These are phyloP conservation scores for Lophium mytilinum DNA, from an alignment of 495 filamentous ascomycete genomes.

Conservation along the genomic window DNA sequence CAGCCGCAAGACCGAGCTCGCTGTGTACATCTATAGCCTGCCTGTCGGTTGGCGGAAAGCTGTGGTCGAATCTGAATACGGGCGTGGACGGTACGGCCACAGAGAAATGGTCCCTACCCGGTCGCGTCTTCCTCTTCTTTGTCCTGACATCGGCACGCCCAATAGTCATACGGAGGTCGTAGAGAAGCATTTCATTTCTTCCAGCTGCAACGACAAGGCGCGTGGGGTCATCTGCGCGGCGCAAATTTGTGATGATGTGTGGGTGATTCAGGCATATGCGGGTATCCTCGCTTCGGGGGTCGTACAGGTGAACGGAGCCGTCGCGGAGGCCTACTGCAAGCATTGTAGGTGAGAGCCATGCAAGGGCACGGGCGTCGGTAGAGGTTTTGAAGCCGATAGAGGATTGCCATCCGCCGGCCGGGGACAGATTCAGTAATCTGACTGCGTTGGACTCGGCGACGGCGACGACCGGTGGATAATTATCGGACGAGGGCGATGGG, in stretches of 20 bases:
- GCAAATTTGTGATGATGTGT: slow-evolving; percentile 12
- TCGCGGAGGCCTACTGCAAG: slow-evolving; percentile 23
- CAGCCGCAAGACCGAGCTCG: slow-evolving; percentile 26
- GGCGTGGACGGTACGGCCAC: not conserved
- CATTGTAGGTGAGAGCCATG: slow-evolving; percentile 19
- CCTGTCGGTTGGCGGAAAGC: not conserved
- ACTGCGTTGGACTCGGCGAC: slow-evolving; percentile 1
- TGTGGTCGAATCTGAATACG: slow-evolving; percentile 12
- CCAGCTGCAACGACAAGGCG: slow-evolving; percentile 24
- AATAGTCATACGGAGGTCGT: slow-evolving; percentile 24
- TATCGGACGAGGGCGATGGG: slow-evolving; percentile 2
- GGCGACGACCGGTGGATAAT: slow-evolving; percentile 4
- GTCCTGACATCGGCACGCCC: not conserved
- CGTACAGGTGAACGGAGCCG: slow-evolving; percentile 21
- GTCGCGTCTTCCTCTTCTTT: not conserved
- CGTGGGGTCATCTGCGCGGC: slow-evolving; percentile 12
- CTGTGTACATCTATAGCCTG: slow-evolving; percentile 27
- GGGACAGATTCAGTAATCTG: not conserved
- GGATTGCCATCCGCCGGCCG: not conserved
- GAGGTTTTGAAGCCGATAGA: not conserved
- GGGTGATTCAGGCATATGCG: slow-evolving; percentile 16
- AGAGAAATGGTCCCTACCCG: not conserved
- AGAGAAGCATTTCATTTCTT: slow-evolving; percentile 20
- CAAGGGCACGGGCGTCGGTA: slow-evolving; percentile 23
- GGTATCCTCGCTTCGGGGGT: slow-evolving; percentile 12